Percentiles rank a stretch among this genome's conserved stretches.
phyloP scores from a whole-genome alignment of 1,284 basidiomycete genomes.

The Cutaneotrichosporon spelunceum region DNA sequence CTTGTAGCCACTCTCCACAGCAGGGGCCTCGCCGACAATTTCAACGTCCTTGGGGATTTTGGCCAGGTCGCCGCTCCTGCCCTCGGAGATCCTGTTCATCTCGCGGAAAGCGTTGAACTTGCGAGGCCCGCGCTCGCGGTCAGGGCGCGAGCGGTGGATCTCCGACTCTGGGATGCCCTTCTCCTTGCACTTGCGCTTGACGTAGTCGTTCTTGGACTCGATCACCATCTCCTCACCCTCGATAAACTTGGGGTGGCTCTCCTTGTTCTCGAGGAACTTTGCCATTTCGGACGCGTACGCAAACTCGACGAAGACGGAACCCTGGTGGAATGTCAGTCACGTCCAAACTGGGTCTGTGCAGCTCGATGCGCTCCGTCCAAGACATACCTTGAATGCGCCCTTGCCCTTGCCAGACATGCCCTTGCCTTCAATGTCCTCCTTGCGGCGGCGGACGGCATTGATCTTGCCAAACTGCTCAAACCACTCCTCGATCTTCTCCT shows the following conservation, averaged over 20 bases:
- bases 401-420: constrained; percentile 62
- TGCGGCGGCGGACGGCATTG: constrained; percentile 77
- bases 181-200: constrained; percentile 96
- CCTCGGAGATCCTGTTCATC: constrained; percentile 58
- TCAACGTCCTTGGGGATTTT: constrained; percentile 44
- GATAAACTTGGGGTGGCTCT: constrained; percentile 68
- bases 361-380: neutral
- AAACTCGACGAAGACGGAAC: constrained; percentile 92
- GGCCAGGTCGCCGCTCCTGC: constrained; percentile 36
- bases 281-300: constrained; percentile 67
- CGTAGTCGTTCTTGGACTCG: constrained; percentile 93
- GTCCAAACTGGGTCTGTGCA: constrained; percentile 17
- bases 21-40: constrained; percentile 34
- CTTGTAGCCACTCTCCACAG: constrained; percentile 21
- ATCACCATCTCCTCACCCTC: constrained; percentile 63
- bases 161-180: constrained; percentile 64
- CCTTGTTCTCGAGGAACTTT: constrained; percentile 73
- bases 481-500: constrained; percentile 75
- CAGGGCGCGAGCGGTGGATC: constrained; percentile 54
- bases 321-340: constrained; percentile 54
- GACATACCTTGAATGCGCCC: constrained; percentile 69
- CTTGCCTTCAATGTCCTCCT: constrained; percentile 57
- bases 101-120: constrained; percentile 87
- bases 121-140: constrained; percentile 47
- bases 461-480: constrained; percentile 78